phyloP scores from a whole-genome alignment of 106 monocot species.

The Apostasia shenzhenica region DNA sequence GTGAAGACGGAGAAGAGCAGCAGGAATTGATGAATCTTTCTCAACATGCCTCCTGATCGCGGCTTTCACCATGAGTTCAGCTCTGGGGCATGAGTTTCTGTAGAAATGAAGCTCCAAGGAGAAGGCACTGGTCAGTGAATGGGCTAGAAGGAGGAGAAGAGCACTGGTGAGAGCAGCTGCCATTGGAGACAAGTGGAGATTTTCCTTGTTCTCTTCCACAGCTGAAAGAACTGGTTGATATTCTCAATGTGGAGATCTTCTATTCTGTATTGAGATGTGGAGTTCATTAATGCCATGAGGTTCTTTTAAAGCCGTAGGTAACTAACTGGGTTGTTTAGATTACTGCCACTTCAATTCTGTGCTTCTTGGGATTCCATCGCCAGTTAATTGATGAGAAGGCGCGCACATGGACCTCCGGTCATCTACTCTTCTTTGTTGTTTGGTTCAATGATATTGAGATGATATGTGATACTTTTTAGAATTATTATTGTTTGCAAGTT shows the following conservation, averaged over 20 bases:
- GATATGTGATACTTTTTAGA: too few species aligned
- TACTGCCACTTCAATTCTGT: not conserved
- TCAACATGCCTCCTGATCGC: constrained; percentile 16
- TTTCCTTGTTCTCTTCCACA: not conserved
- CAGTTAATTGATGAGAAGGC: too few species aligned
- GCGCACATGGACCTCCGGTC: too few species aligned
- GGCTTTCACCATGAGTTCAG: constrained; percentile 25
- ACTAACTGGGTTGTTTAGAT: not conserved
- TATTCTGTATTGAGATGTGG: not conserved
- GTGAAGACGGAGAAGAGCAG: constrained; percentile 33
- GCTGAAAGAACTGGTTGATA: not conserved
- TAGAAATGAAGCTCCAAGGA: constrained; percentile 29
- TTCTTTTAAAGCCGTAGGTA: not conserved
- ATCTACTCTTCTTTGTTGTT: too few species aligned
- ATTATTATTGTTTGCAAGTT: too few species aligned
- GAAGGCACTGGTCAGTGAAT: not conserved
- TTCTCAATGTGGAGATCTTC: not conserved
- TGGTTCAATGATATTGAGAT: too few species aligned
- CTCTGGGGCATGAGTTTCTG: constrained; percentile 37
- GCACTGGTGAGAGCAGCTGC: constrained; percentile 2
- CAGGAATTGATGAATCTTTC: constrained; percentile 21
- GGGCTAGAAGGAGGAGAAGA: constrained; percentile 2
- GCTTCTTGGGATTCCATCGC: constrained; percentile 8
- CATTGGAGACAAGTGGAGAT: not conserved
- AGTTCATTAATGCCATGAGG: not conserved